Percentiles rank a stretch among this genome's conserved stretches.
These are phyloP conservation scores for Pichia sp. DNA, from an alignment of 1,139 yeast genomes.

Conservation along the genomic window DNA sequence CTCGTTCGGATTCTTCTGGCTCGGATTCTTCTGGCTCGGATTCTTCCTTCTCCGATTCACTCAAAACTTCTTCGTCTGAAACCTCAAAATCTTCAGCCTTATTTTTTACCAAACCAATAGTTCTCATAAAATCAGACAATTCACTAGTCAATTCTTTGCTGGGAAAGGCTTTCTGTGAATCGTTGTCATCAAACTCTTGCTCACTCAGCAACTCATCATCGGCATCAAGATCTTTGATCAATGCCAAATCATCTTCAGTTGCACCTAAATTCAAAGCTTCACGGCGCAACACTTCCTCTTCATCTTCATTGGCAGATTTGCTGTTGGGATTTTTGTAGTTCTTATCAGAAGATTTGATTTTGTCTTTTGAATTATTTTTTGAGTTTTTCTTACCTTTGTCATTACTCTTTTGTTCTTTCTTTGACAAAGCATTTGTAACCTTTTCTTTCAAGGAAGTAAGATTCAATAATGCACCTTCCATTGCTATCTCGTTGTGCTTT, in stretches of 20 bases:
- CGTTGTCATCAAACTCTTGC: conserved; percentile 49
- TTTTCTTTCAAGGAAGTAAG: conserved; percentile 56
- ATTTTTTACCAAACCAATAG: conserved; percentile 55
- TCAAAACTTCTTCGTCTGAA: conserved; percentile 31
- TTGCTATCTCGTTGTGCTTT: conserved; percentile 5
- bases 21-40: conserved; percentile 30
- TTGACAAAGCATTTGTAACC: conserved; percentile 44
- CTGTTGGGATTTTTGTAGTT: conserved; percentile 12
- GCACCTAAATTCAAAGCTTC: conserved; percentile 76
- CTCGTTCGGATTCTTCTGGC: conserved; percentile 32
- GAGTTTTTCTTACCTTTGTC: conserved; percentile 23
- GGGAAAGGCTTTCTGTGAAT: conserved; percentile 17
- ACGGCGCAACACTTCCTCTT: conserved; percentile 49
- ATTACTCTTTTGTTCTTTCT: conserved; percentile 24
- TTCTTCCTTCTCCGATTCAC: conserved; percentile 33
- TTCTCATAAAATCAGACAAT: conserved; percentile 60
- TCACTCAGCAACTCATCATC: conserved; percentile 63
- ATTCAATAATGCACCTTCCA: conserved; percentile 32
- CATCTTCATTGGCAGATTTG: conserved; percentile 9
- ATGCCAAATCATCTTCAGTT: conserved; percentile 57
- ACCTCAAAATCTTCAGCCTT: conserved; percentile 33
- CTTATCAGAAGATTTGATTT: conserved; percentile 22
- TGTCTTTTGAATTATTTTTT: conserved; percentile 26
- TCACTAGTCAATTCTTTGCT: conserved; percentile 56
- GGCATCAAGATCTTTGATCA: conserved; percentile 50